phyloP scores from a whole-genome alignment of 805 yeast genomes.

The Candida vaughaniae region DNA sequence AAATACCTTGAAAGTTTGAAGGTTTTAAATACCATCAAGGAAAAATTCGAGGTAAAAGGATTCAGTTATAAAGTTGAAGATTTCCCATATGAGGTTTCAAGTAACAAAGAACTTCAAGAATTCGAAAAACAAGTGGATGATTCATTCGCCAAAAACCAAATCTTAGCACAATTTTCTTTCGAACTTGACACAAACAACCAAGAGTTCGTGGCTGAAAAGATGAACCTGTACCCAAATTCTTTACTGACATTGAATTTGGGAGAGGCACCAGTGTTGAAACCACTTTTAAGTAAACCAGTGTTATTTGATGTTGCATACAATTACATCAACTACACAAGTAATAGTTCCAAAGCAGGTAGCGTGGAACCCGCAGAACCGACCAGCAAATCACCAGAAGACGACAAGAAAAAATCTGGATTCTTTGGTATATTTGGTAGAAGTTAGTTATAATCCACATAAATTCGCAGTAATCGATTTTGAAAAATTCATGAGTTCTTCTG shows the following conservation, averaged over 20 bases:
- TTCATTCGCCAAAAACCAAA: conserved; percentile 30
- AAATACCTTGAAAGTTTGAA: conserved; percentile 49
- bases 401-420: conserved; percentile 54
- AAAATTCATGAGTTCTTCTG: not conserved
- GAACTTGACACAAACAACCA: conserved; percentile 15
- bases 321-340: conserved; percentile 53
- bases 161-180: conserved; percentile 47
- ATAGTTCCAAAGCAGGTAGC: conserved; percentile 12
- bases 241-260: conserved; percentile 24
- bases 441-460: not conserved
- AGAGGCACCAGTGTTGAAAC: conserved; percentile 36
- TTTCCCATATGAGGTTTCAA: conserved; percentile 44
- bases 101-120: conserved; percentile 26
- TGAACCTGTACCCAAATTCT: conserved; percentile 36
- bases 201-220: conserved; percentile 41
- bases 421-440: conserved; percentile 69
- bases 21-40: conserved; percentile 28
- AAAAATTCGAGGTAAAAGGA: conserved; percentile 14
- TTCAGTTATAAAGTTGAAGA: conserved; percentile 31
- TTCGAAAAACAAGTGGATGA: conserved; percentile 20
- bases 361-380: conserved; percentile 11
- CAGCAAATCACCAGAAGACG: conserved; percentile 12
- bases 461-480: conserved; percentile 1
- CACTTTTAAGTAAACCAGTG: conserved; percentile 82
- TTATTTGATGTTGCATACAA: conserved; percentile 89